Base-by-base conservation (phyloP, 2,329 filamentous ascomycete species). In the Xenoacremonium recifei region DNA sequence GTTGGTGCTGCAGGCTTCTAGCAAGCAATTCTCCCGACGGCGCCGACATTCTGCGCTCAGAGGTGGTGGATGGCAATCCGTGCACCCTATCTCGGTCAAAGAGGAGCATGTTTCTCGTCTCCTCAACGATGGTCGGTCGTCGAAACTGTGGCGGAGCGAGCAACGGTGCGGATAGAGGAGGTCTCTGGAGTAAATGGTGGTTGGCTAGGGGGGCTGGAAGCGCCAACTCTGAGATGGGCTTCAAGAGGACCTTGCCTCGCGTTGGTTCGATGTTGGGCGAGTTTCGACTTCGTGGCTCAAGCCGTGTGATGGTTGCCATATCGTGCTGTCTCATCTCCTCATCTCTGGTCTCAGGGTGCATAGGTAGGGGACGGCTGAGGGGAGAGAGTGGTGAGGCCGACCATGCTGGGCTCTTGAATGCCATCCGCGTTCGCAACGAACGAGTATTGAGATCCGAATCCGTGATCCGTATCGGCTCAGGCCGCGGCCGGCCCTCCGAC, bases 331-430 rank as follows among this genome's bases (percentile, higher is more conserved):
- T 42, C 41, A 48, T 48, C 17, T 41, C 33, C 23, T 49, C 45
- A 29, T 53, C 47, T 21, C 43, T 42, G 10, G 38, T 35, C n/a
- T 55, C 53, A 17, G 45, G 51, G 13, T 54, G 40, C 19, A 42
- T 38, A 27, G 48, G 47, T 19, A 44, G 42, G 19, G 48, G 51
- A 13, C 45, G 45, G 23, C 39, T 51, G 21, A 36, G 40, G 16
- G 51, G 53, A 1, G 55, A 58, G 21, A 52, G 47, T 10, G 55
- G 47, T 7, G 55, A 51, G 15, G 50, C 34, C 10, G 38, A 43
- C 55, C 50, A 55, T 25, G 37, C 44, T 30, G 55, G 51, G 16
- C 50, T 57, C 40, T 55, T 55, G 37, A 50, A 49, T 7, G 45
- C 23, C 31, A 45, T 40, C 7, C 45, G 42, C 16, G 47, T 37